Evolutionary conservation across 2,329 filamentous ascomycete genomes (phyloP).

Genomic region (Fusarium napiforme): DNA sequence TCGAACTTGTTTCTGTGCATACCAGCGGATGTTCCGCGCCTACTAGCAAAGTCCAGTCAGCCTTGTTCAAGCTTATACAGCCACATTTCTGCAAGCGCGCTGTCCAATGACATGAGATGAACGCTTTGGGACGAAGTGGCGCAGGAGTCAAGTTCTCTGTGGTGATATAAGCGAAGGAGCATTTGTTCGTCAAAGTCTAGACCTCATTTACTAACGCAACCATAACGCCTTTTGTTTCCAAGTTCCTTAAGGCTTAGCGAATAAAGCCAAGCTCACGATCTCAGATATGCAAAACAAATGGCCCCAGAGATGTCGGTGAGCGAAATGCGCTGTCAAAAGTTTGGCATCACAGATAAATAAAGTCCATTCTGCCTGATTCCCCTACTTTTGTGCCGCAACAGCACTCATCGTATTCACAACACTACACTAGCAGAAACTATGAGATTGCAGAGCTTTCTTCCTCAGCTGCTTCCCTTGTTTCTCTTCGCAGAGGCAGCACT

Average conservation of each 20-base stretch:
- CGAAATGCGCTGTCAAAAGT: rapidly evolving
- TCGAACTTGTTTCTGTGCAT: not conserved
- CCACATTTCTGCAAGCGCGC: not conserved
- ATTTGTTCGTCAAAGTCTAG: not conserved
- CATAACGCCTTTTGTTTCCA: not conserved
- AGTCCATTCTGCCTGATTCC: rapidly evolving
- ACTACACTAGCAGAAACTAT: not conserved
- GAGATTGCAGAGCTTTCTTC: not conserved
- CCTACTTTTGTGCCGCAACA: rapidly evolving
- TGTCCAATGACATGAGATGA: not conserved
- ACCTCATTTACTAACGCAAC: not conserved
- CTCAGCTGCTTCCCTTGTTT: rapidly evolving
- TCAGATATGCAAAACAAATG: not conserved
- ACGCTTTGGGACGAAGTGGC: not conserved
- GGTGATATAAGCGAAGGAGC: not conserved
- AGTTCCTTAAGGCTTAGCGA: not conserved
- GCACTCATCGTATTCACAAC: rapidly evolving
- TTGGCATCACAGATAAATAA: not conserved
- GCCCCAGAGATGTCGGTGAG: not conserved
- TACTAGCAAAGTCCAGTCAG: not conserved
- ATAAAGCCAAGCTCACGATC: too few relatives aligned
- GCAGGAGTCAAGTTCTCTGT: too few relatives aligned
- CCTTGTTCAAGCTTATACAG: not conserved
- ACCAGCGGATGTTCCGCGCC: not conserved
- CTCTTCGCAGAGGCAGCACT: not conserved